These are phyloP conservation scores for Phytophthora pisi DNA, from an alignment of 352 stramenopile genomes.

Conservation along the genomic window DNA sequence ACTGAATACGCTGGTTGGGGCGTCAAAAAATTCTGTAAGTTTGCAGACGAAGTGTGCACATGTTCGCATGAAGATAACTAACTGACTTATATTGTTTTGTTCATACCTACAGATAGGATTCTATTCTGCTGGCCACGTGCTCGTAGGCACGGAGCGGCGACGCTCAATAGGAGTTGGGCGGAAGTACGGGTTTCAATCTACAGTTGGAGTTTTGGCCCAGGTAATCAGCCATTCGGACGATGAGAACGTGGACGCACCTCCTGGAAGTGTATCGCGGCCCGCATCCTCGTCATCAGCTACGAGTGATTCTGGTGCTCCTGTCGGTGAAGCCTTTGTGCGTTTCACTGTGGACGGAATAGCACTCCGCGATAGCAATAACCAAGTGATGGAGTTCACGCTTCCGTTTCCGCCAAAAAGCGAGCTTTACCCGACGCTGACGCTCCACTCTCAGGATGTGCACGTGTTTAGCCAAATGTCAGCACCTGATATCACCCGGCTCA, in stretches of 20 bases:
- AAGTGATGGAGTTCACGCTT: constrained; percentile 66
- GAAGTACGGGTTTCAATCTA: constrained; percentile 68
- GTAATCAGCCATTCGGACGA: constrained; percentile 38
- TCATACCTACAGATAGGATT: constrained; percentile 66
- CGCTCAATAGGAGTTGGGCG: constrained; percentile 60
- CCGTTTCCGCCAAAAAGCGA: constrained; percentile 66
- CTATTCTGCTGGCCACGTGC: constrained; percentile 80
- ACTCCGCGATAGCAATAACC: constrained; percentile 58
- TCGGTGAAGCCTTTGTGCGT: constrained; percentile 54
- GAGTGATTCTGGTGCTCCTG: constrained; percentile 18
- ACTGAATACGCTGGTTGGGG: constrained; percentile 81
- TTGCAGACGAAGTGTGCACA: neutral
- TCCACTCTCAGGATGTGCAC: constrained; percentile 83
- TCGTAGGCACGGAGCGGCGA: constrained; percentile 65
- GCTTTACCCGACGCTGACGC: constrained; percentile 83
- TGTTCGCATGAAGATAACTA: neutral
- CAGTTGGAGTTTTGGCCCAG: constrained; percentile 75
- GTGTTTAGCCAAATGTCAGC: constrained; percentile 83
- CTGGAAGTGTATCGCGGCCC: constrained; percentile 7
- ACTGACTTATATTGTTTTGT: constrained; percentile 11
- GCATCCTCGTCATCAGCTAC: constrained; percentile 17
- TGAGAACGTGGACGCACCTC: constrained; percentile 10
- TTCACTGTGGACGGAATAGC: constrained; percentile 76
- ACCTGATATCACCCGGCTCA: constrained; percentile 60
- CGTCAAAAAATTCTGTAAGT: constrained; percentile 78